phyloP scores from a whole-genome alignment of 2,329 filamentous ascomycete species.

The Fusarium pseudoanthophilum region DNA sequence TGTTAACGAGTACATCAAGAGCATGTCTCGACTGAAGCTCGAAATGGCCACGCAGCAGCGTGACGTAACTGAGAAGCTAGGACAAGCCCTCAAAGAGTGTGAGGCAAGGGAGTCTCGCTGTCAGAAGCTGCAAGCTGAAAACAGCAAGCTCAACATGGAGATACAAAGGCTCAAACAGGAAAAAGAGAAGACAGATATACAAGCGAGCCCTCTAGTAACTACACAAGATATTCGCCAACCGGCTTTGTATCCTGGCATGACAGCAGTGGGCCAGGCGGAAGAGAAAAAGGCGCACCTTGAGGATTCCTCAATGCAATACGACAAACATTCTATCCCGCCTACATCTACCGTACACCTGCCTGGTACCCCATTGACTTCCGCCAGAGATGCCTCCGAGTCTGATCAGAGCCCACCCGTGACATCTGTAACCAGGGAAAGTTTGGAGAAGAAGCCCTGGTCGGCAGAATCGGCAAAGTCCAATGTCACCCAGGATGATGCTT shows the following conservation, averaged over 20 bases:
- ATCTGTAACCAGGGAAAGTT: neutral
- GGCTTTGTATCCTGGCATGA: neutral
- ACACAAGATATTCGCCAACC: neutral
- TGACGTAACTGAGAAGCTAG: neutral
- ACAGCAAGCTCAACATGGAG: neutral
- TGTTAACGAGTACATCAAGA: conserved; percentile 18
- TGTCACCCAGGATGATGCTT: neutral
- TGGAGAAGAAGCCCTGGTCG: neutral
- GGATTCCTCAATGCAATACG: neutral
- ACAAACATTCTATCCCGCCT: neutral
- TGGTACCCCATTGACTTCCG: neutral
- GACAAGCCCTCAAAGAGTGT: neutral
- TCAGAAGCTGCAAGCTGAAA: neutral
- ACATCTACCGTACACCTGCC: neutral
- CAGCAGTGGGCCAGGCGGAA: neutral
- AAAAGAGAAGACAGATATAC: neutral
- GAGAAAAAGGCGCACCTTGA: neutral
- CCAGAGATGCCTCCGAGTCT: neutral
- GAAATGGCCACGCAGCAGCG: conserved; percentile 13
- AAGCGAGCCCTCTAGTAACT: neutral
- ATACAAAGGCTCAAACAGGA: neutral
- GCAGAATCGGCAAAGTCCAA: neutral
- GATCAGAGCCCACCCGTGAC: neutral
- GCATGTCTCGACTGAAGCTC: conserved; percentile 22
- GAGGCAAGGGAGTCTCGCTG: neutral